Evolutionary conservation across 768 basidiomycete species (phyloP).

Genomic region (Termitomyces sp.): DNA sequence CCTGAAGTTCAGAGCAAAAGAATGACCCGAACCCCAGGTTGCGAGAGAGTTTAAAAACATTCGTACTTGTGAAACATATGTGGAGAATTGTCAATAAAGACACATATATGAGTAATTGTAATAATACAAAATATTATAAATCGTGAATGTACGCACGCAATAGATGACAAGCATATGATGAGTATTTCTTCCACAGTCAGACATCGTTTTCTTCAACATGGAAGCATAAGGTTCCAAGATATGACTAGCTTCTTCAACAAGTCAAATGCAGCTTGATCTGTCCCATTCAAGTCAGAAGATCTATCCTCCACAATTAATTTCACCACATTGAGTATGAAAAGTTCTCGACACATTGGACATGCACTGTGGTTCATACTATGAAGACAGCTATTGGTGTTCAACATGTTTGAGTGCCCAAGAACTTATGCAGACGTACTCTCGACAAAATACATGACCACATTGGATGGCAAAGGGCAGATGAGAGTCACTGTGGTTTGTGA

Average conservation of each 20-base stretch:
- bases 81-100: too few relatives aligned
- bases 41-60: too few relatives aligned
- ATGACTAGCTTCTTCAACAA: conserved; percentile 3
- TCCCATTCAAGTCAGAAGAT: not conserved
- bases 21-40: too few relatives aligned
- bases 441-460: conserved; percentile 76
- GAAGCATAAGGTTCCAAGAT: not conserved
- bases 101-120: too few relatives aligned
- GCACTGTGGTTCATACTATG: conserved; percentile 2
- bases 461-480: conserved; percentile 64
- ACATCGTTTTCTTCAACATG: too few relatives aligned
- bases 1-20: too few relatives aligned
- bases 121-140: too few relatives aligned
- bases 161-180: too few relatives aligned
- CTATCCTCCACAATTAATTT: conserved; percentile 8
- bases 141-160: too few relatives aligned
- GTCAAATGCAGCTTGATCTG: not conserved
- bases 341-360: conserved; percentile 14
- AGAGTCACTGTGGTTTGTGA: conserved; percentile 40
- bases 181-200: too few relatives aligned
- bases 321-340: conserved; percentile 1
- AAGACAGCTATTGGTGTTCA: conserved; percentile 7
- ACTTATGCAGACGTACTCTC: conserved; percentile 40
- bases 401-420: not conserved
- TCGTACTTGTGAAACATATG: too few relatives aligned